Percentiles rank a stretch among this genome's conserved stretches.
Evolutionary conservation across 164 flowering plant genomes (phyloP).

Genomic region (Cinnamomum micranthum): DNA sequence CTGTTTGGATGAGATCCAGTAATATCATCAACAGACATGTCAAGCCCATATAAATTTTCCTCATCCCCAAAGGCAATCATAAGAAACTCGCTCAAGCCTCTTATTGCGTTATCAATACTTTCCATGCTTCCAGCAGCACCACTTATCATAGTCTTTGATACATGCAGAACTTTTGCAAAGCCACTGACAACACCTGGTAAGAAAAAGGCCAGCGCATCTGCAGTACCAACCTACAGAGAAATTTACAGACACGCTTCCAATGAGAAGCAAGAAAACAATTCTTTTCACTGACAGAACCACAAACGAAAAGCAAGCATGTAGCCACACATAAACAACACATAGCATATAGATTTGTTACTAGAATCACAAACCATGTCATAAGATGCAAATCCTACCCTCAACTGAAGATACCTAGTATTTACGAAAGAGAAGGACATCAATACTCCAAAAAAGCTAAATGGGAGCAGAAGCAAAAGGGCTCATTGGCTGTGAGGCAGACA

Average conservation of each 20-base stretch:
- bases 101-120: conserved; percentile 66
- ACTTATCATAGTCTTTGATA: conserved; percentile 73
- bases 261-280: background rate
- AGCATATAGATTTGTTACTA: background rate
- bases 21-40: conserved; percentile 17
- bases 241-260: background rate
- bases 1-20: conserved; percentile 15
- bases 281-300: background rate
- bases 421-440: background rate
- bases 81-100: conserved; percentile 81
- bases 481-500: background rate
- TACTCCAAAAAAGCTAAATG: background rate
- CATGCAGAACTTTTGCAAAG: conserved; percentile 70
- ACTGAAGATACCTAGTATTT: too few relatives aligned
- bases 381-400: too few relatives aligned
- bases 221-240: conserved; percentile 68
- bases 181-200: conserved; percentile 95
- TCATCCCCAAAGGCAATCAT: conserved; percentile 72
- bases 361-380: too few relatives aligned
- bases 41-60: conserved; percentile 38
- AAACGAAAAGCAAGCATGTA: background rate
- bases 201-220: conserved; percentile 92
- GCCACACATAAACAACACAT: background rate
- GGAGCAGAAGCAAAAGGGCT: background rate
- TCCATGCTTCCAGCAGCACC: conserved; percentile 93